These are phyloP conservation scores for Phytophthora cryptogea DNA, from an alignment of 352 stramenopile genomes.

Conservation along the genomic window DNA sequence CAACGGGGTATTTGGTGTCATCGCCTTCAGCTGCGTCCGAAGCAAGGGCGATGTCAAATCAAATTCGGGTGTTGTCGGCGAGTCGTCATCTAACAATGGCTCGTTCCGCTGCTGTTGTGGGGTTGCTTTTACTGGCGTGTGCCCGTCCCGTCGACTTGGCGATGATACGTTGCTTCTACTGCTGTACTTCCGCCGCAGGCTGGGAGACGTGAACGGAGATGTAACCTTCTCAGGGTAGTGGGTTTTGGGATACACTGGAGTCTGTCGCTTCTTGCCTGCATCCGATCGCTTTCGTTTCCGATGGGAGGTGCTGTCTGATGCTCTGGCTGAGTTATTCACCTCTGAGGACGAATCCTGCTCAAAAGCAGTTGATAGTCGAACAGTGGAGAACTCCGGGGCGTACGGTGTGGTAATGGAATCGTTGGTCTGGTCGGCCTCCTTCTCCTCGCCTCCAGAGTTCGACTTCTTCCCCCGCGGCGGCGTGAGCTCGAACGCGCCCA, in stretches of 20 bases:
- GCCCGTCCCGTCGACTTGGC: conserved; percentile 27
- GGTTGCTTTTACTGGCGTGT: conserved; percentile 21
- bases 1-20: conserved; percentile 83
- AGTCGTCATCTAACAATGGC: conserved; percentile 53
- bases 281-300: conserved; percentile 58
- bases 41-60: conserved; percentile 80
- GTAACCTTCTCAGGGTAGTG: conserved; percentile 38
- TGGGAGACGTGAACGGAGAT: conserved; percentile 44
- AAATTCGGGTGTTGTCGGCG: conserved; percentile 61
- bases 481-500: conserved; percentile 79
- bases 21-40: conserved; percentile 78
- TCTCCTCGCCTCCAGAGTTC: conserved; percentile 12
- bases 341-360: conserved; percentile 12
- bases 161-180: conserved; percentile 55
- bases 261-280: conserved; percentile 20
- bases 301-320: conserved; percentile 29
- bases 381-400: conserved; percentile 65
- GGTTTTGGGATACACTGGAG: conserved; percentile 55
- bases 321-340: conserved; percentile 10
- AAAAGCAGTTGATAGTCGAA: conserved; percentile 36
- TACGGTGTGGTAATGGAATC: conserved; percentile 47
- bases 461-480: conserved; percentile 47
- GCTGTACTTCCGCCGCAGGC: conserved; percentile 75
- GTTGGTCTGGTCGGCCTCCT: conserved; percentile 30
- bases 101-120: conserved; percentile 35